Evolutionary conservation across 1,139 yeast species (phyloP), one percentile per base, ranked within the genome.

Genomic region (Pichia sp.): DNA sequence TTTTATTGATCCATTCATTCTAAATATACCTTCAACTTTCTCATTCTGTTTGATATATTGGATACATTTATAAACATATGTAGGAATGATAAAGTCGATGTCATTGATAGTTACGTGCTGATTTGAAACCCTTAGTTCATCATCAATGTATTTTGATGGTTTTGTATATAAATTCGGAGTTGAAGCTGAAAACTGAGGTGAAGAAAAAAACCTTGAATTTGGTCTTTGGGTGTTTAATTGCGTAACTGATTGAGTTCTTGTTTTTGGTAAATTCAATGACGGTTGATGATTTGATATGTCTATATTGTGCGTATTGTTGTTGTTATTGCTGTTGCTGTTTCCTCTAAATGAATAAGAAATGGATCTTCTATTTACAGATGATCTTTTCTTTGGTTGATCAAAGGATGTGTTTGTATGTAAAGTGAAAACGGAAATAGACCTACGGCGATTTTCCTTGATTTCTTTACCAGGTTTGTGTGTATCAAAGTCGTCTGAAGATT

Each of bases 1-100:
- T 40, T 59, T 59, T 26, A 65, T 53, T 9, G 66, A 58, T 8
- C 68, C 66, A 48, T 64, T 65, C 50, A 65, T 60, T 49, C 69
- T 51, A 47, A 65, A 65, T 15, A 65, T 52, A 8, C 69, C 69
- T 52, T 65, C 67, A 6, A 56, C 50, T 4, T 58, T 59, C 1
- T 53, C 58, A 35, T 51, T 50, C 0, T 43, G 38, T 16, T 49
- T 41, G 18, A 65, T 56, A 45, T 51, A 64, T 22, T 55, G 45
- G 44, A 67, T 62, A 49, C 67, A 62, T 48, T 61, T 62, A 29
- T 55, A 51, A 5, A 64, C 64, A 26, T 61, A 29, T 2, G 59
- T 50, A 8, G 69, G 69, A 11, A 64, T 54, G 16, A 48, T 45
- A 4, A 60, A 25, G 11, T 40, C 36, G 11, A 32, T 24, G 18